These are phyloP conservation scores for Mycena indigotica DNA, from an alignment of 768 basidiomycete species.

Conservation along the genomic window DNA sequence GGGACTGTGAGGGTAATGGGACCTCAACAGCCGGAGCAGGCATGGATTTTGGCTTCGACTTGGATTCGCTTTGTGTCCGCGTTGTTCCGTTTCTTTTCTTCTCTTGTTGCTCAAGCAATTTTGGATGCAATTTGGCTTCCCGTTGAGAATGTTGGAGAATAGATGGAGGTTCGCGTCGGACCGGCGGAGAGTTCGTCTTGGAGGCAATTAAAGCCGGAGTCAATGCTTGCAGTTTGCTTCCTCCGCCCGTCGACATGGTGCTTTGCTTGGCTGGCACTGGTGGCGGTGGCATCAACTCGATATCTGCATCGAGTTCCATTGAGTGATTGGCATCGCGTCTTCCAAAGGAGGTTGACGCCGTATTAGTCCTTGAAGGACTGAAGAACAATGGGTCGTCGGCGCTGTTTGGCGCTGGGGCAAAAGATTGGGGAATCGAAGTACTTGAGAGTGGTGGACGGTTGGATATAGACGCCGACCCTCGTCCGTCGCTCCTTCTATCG, in stretches of 20 bases:
- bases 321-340: constrained; percentile 12
- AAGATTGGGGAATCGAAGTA: background rate
- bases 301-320: background rate
- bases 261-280: constrained; percentile 20
- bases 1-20: constrained; percentile 3
- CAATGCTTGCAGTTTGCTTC: constrained; percentile 2
- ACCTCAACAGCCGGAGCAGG: constrained; percentile 6
- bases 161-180: background rate
- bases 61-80: background rate
- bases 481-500: background rate
- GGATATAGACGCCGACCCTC: background rate
- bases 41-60: background rate
- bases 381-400: too few species aligned
- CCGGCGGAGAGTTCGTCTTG: background rate
- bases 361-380: background rate
- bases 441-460: background rate
- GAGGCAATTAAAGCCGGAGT: background rate
- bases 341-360: constrained; percentile 1
- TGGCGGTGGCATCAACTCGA: constrained; percentile 18
- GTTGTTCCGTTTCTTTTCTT: background rate
- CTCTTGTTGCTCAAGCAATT: background rate
- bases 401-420: background rate
- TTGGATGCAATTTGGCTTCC: background rate
- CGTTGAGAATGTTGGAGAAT: background rate
- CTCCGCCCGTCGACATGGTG: background rate